Evolutionary conservation across 345 rosid genomes (phyloP), one percentile per base, ranked within the genome.

Genomic region (Linum trigynum): DNA sequence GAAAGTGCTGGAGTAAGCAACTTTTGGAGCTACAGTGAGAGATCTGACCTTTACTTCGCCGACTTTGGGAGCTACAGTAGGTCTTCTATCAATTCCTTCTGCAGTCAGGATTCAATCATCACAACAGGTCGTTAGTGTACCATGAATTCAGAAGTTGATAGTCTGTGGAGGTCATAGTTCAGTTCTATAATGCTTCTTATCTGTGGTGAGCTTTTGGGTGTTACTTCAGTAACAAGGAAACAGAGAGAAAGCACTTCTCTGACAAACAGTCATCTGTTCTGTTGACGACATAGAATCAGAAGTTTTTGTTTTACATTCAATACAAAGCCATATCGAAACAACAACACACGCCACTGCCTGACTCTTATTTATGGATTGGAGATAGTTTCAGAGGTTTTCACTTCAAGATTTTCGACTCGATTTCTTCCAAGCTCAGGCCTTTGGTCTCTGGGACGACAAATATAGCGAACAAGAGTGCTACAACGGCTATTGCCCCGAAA

Each of bases 381-480:
- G 15, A 48, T 3, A 57, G 60, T 57, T 57, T 35, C 57, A 11
- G 60, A 51, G 41, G 53, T 66, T 67, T 23, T 86, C 85, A 92
- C 78, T 86, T 84, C 74, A 83, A 83, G 78, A 90, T 73, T 77
- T 85, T 86, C 37, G 97, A 84, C 73, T 92, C 96, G 41, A 88
- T 92, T 65, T 90, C 96, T 78, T 92, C 98, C 86, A 90, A 83
- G 78, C 97, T 90, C 79, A 92, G 74, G 55, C 98, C 96, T 81
- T 92, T 92, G 45, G 98, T 90, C 84, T 92, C 98, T 17, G 98
- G 98, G 73, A 92, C 95, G 40, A 69, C 10, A 48, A 78, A 55
- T 23, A 82, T 68, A 7, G 82, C 77, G 65, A 90, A 92, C 74
- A 82, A 23, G 59, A 92, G 76, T 1, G 97, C 77, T 53, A 84